phyloP scores from a whole-genome alignment of 352 stramenopile genomes.

The Pythium biforme region DNA sequence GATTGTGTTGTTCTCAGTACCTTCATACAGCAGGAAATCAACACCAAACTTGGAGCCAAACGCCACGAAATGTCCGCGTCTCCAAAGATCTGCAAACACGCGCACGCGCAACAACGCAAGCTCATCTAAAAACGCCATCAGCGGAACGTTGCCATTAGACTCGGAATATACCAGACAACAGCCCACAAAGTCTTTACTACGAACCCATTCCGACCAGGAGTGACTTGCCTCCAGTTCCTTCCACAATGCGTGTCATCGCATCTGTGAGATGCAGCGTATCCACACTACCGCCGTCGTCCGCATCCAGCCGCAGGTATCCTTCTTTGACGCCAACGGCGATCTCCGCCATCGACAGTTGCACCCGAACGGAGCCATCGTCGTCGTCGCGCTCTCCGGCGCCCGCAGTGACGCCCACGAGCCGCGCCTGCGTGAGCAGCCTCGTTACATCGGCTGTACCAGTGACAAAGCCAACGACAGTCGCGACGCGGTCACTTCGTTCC shows the following conservation, averaged over 20 bases:
- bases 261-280: neutral
- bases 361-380: slow-evolving; percentile 17
- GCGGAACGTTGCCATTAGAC: no score
- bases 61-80: slow-evolving; percentile 59
- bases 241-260: neutral
- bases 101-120: slow-evolving; percentile 27
- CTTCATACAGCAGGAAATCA: slow-evolving; percentile 78
- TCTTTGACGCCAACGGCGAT: slow-evolving; percentile 37
- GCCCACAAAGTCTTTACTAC: neutral
- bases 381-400: neutral
- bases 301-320: slow-evolving; percentile 39
- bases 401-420: slow-evolving; percentile 8
- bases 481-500: neutral
- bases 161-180: no score
- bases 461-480: slow-evolving; percentile 5
- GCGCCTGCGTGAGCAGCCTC: neutral
- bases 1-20: slow-evolving; percentile 28
- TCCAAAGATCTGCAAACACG: slow-evolving; percentile 72
- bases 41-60: slow-evolving; percentile 83
- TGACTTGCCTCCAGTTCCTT: neutral
- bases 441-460: neutral
- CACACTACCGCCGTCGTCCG: neutral
- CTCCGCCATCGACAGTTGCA: slow-evolving; percentile 53
- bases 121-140: no score
- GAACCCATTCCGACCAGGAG: slow-evolving; percentile 1